phyloP scores from a whole-genome alignment of 768 basidiomycete species.

The Panaeolus papilionaceus region DNA sequence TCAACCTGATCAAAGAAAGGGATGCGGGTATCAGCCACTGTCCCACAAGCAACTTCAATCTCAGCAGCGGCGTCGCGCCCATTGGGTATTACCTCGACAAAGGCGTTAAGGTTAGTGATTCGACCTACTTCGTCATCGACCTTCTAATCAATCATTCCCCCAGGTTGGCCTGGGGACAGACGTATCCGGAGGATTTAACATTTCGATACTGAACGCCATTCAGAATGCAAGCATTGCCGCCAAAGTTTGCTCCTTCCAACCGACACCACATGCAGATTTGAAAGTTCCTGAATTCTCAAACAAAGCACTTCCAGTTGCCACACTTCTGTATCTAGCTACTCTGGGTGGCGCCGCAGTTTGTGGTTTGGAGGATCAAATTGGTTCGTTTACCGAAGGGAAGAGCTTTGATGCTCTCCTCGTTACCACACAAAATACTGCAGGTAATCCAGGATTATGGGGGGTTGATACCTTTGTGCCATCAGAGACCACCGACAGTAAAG shows the following conservation, averaged over 20 bases:
- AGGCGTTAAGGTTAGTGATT: conserved; percentile 76
- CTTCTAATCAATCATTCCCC: conserved; percentile 12
- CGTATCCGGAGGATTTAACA: conserved; percentile 85
- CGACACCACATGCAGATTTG: conserved; percentile 14
- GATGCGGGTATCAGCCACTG: conserved; percentile 89
- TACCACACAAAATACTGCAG: conserved; percentile 57
- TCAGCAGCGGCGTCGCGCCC: conserved; percentile 84
- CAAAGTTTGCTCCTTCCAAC: conserved; percentile 54
- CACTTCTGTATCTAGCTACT: conserved; percentile 90
- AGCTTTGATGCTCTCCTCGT: conserved; percentile 91
- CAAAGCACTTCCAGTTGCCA: conserved; percentile 72
- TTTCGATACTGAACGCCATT: conserved; percentile 79
- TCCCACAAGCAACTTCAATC: conserved; percentile 92
- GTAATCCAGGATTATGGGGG: conserved; percentile 57
- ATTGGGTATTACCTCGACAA: conserved; percentile 81
- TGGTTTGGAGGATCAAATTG: conserved; percentile 66
- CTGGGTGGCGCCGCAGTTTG: conserved; percentile 90
- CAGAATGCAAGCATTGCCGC: conserved; percentile 82
- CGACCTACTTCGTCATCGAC: not conserved
- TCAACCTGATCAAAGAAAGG: conserved; percentile 68
- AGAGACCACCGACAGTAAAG: conserved; percentile 30
- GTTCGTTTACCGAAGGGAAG: conserved; percentile 82
- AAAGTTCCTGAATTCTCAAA: conserved; percentile 45
- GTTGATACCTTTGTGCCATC: conserved; percentile 17
- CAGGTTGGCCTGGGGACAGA: conserved; percentile 97